Evolutionary conservation across 169 alveolate genomes (phyloP).

Genomic region (Cryptosporidium meleagridis): DNA sequence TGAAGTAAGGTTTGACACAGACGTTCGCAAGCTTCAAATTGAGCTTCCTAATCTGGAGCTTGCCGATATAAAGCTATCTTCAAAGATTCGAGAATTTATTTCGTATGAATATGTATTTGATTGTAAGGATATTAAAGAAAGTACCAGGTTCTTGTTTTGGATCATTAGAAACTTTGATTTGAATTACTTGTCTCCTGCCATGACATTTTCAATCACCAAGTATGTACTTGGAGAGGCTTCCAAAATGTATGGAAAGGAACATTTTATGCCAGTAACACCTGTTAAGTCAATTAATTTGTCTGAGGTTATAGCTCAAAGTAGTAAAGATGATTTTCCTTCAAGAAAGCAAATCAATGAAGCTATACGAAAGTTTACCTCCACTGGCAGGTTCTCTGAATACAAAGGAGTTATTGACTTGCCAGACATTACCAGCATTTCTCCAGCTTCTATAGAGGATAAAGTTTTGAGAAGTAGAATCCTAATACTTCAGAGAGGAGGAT

Average conservation of each 20-base stretch:
- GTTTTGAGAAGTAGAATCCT: background rate
- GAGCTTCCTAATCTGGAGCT: slow-evolving; percentile 25
- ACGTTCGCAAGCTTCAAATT: background rate
- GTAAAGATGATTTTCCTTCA: slow-evolving; percentile 45
- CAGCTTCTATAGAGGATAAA: slow-evolving; percentile 23
- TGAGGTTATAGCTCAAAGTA: slow-evolving; percentile 6
- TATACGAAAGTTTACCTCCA: slow-evolving; percentile 34
- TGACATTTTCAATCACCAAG: background rate
- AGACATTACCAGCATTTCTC: background rate
- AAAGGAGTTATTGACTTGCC: slow-evolving; percentile 53
- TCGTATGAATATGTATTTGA: slow-evolving; percentile 57
- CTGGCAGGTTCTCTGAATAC: background rate
- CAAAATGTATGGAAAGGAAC: slow-evolving; percentile 11
- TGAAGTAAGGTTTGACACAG: background rate
- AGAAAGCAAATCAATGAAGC: slow-evolving; percentile 51
- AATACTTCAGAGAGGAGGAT: slow-evolving; percentile 45
- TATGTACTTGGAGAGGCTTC: slow-evolving; percentile 6
- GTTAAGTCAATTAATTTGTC: background rate
- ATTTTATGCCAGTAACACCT: background rate
- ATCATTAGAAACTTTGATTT: slow-evolving; percentile 26
- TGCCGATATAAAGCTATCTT: background rate
- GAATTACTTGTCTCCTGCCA: slow-evolving; percentile 6
- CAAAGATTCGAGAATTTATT: slow-evolving; percentile 5
- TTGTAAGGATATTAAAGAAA: slow-evolving; percentile 17
- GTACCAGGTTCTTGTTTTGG: slow-evolving; percentile 65